phyloP scores from a whole-genome alignment of 331 rosid genomes.

The Rosa hybrid region DNA sequence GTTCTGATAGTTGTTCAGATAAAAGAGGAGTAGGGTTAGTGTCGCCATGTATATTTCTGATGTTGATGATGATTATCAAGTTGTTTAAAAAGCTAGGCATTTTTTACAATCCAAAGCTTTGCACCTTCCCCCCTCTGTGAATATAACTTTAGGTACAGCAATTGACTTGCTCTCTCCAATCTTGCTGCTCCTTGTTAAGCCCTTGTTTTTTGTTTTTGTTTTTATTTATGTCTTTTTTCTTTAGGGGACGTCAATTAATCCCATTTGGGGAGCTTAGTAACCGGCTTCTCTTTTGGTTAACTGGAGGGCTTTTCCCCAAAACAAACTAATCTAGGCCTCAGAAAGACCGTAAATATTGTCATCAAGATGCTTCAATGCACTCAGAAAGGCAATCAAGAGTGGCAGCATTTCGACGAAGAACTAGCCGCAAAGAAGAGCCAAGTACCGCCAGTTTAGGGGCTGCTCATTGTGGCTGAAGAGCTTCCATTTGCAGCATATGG shows the following conservation, averaged over 20 bases:
- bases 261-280: background rate
- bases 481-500: too few species aligned
- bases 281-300: background rate
- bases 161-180: background rate
- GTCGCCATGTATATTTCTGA: conserved; percentile 34
- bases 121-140: conserved; percentile 42
- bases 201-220: too few species aligned
- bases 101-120: conserved; percentile 34
- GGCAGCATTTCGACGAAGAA: background rate
- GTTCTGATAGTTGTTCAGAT: conserved; percentile 40
- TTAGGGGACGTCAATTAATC: background rate
- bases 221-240: background rate
- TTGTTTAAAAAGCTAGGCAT: conserved; percentile 25
- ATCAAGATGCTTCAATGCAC: background rate
- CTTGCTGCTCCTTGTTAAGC: background rate
- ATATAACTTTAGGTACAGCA: conserved; percentile 15
- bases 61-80: conserved; percentile 8
- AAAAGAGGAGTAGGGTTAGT: conserved; percentile 44
- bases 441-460: too few species aligned
- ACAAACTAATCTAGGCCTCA: background rate
- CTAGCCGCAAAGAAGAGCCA: background rate
- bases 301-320: background rate
- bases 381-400: background rate
- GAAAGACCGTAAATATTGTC: background rate
- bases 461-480: too few species aligned